phyloP scores from a whole-genome alignment of 169 alveolate genomes.

The Hepatocystis sp. region DNA sequence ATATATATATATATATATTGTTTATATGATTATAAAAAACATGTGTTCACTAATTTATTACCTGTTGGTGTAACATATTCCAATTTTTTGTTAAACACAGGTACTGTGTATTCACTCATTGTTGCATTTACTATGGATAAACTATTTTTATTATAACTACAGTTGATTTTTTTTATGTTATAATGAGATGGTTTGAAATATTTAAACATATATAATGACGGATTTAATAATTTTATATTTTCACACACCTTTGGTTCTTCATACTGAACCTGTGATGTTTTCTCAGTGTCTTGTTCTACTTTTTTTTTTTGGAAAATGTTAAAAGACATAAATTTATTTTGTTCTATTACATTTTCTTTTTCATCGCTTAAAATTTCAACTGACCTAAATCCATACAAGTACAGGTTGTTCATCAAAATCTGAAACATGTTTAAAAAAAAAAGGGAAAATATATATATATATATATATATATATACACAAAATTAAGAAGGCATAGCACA shows the following conservation, averaged over 20 bases:
- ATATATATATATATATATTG: background rate
- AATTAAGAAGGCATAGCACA: background rate
- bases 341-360: conserved; percentile 12
- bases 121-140: conserved; percentile 73
- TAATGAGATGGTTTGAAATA: conserved; percentile 74
- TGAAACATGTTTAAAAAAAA: too few species aligned
- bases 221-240: conserved; percentile 30
- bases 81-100: conserved; percentile 27
- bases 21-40: too few species aligned
- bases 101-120: conserved; percentile 66
- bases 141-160: conserved; percentile 73
- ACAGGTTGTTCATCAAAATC: conserved; percentile 70
- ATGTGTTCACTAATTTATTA: background rate
- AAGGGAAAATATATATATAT: background rate
- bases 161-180: conserved; percentile 58
- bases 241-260: conserved; percentile 68
- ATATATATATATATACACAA: conserved; percentile 5
- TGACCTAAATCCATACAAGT: conserved; percentile 61
- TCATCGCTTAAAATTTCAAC: conserved; percentile 38
- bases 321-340: conserved; percentile 6
- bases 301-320: conserved; percentile 14
- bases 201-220: conserved; percentile 69
- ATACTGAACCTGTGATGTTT: background rate
- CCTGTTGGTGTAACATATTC: conserved; percentile 72
- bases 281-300: conserved; percentile 28